Percentiles rank a stretch among this genome's conserved stretches.
These are phyloP conservation scores for Inga laurina DNA, from an alignment of 306 rosid genomes.

Conservation along the genomic window DNA sequence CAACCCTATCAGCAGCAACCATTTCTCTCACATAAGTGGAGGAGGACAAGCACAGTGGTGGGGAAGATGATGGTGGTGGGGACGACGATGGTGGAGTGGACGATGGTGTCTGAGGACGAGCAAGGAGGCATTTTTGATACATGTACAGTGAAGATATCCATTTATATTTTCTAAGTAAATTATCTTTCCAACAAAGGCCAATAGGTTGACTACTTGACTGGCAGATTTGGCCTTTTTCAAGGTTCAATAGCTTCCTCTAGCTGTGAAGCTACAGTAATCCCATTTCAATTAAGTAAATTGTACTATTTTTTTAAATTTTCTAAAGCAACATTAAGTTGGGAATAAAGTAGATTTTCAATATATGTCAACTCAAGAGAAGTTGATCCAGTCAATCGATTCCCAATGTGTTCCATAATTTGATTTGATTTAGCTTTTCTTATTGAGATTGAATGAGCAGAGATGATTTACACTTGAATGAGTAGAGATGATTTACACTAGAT, in stretches of 20 bases:
- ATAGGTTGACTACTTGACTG: constrained; percentile 8
- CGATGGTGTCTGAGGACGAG: too few relatives aligned
- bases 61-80: too few relatives aligned
- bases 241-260: neutral
- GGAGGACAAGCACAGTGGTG: too few relatives aligned
- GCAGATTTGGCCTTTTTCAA: constrained; percentile 1
- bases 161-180: too few relatives aligned
- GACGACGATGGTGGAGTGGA: too few relatives aligned
- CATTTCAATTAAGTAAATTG: neutral
- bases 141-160: too few relatives aligned
- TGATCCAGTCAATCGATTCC: constrained; percentile 8
- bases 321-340: neutral
- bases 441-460: constrained; percentile 26
- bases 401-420: neutral
- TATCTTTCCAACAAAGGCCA: neutral
- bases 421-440: neutral
- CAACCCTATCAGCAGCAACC: too few relatives aligned
- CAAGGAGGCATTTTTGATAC: too few relatives aligned
- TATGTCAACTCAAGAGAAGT: neutral
- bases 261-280: neutral
- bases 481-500: neutral
- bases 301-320: neutral
- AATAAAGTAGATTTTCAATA: neutral
- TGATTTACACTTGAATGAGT: too few relatives aligned
- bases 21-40: too few relatives aligned